Evolutionary conservation across 306 rosid genomes (phyloP).

Genomic region (Cajanus cajan): DNA sequence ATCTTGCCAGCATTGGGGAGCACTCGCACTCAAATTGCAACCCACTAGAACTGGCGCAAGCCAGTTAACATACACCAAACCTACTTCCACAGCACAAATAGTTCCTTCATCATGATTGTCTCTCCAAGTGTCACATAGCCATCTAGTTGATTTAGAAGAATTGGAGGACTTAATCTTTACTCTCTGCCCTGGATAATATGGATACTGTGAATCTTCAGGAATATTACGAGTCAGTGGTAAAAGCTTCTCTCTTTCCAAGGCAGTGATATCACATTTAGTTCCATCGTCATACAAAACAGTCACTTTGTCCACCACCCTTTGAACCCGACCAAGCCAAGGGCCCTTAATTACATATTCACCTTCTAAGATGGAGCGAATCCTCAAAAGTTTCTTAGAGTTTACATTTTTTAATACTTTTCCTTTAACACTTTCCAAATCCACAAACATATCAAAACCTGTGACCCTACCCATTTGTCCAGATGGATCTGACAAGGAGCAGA

Average conservation of each 20-base stretch:
- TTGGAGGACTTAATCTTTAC: conserved; percentile 55
- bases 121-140: conserved; percentile 86
- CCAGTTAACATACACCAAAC: conserved; percentile 79
- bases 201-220: conserved; percentile 74
- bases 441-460: conserved; percentile 55
- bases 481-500: conserved; percentile 61
- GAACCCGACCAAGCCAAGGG: conserved; percentile 83
- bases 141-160: conserved; percentile 61
- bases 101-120: conserved; percentile 74
- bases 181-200: conserved; percentile 94
- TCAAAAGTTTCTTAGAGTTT: conserved; percentile 53
- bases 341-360: conserved; percentile 76
- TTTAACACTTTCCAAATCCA: conserved; percentile 66
- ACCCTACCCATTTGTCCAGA: conserved; percentile 91
- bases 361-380: conserved; percentile 70
- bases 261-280: conserved; percentile 53
- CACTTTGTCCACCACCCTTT: conserved; percentile 67
- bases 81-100: conserved; percentile 72
- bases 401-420: conserved; percentile 66
- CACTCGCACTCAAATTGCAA: conserved; percentile 40
- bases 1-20: conserved; percentile 65
- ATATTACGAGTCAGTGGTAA: conserved; percentile 57
- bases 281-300: conserved; percentile 81
- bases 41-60: conserved; percentile 53
- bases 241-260: conserved; percentile 63